A percentile compares a stretch with the other conserved stretches of the same genome.
These are phyloP conservation scores for Tolypocladium amazonense DNA, from an alignment of 2,329 filamentous ascomycete species.

Conservation along the genomic window DNA sequence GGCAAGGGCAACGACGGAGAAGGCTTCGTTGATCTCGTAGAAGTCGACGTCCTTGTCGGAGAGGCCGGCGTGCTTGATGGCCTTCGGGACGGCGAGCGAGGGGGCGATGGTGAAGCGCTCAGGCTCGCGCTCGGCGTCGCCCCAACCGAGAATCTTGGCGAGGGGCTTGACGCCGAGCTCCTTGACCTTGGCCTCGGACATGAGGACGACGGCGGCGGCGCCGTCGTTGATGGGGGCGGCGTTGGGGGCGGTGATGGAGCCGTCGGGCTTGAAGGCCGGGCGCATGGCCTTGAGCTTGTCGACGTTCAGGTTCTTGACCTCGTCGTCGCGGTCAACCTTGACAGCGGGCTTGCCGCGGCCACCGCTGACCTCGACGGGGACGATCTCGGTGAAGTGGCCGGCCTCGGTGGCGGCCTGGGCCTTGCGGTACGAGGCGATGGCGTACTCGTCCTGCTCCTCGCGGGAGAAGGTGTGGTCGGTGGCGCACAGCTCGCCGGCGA, in stretches of 20 bases:
- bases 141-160: constrained; percentile 96
- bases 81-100: constrained; percentile 90
- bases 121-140: constrained; percentile 81
- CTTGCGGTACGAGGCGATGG: constrained; percentile 89
- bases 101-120: constrained; percentile 95
- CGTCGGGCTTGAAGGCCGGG: constrained; percentile 70
- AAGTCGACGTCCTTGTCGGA: constrained; percentile 70
- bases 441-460: constrained; percentile 88
- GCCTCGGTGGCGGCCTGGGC: constrained; percentile 76
- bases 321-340: constrained; percentile 77
- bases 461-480: constrained; percentile 70
- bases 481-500: constrained; percentile 86
- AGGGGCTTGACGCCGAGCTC: constrained; percentile 84
- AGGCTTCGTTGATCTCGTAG: constrained; percentile 99
- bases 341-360: constrained; percentile 82
- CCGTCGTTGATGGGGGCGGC: constrained; percentile 95
- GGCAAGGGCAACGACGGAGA: constrained; percentile 89
- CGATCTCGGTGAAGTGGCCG: constrained; percentile 82
- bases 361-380: constrained; percentile 76
- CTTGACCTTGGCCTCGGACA: constrained; percentile 89
- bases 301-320: constrained; percentile 86
- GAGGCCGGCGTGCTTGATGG: constrained; percentile 86
- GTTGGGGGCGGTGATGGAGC: constrained; percentile 92
- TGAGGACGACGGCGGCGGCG: constrained; percentile 82
- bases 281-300: constrained; percentile 79